These are phyloP conservation scores for Conticribra guillardii DNA, from an alignment of 108 stramenopile genomes.

Conservation along the genomic window DNA sequence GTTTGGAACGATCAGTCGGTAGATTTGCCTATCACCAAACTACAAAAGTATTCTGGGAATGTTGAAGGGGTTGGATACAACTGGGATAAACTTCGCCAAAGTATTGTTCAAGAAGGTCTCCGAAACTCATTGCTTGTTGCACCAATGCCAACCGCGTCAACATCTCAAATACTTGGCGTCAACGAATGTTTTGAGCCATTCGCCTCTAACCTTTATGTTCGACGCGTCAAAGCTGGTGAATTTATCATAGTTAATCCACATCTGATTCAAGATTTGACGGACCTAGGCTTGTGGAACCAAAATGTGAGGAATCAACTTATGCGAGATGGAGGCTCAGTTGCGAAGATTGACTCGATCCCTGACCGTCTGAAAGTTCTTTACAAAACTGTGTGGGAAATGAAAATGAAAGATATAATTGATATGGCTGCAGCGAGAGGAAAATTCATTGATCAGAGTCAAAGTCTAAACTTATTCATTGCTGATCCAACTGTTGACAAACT, in stretches of 20 bases:
- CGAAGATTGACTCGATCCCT: constrained; percentile 82
- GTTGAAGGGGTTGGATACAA: constrained; percentile 71
- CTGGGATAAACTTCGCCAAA: constrained; percentile 81
- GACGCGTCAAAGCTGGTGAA: constrained; percentile 97
- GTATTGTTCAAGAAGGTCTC: constrained; percentile 82
- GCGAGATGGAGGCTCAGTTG: constrained; percentile 91
- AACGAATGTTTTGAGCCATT: constrained; percentile 99
- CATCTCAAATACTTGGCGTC: constrained; percentile 96
- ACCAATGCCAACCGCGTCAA: constrained; percentile 99
- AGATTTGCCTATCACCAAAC: neutral
- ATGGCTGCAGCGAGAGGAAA: constrained; percentile 97
- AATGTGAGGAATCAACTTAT: constrained; percentile 92
- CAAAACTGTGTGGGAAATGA: constrained; percentile 99
- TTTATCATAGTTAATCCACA: constrained; percentile 97
- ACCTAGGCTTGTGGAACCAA: constrained; percentile 94
- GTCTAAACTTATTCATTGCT: constrained; percentile 95
- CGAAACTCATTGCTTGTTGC: constrained; percentile 94
- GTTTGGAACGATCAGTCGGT: neutral
- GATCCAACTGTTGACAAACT: constrained; percentile 92
- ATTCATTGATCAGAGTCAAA: constrained; percentile 97
- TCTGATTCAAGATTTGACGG: constrained; percentile 93
- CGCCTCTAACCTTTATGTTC: constrained; percentile 95
- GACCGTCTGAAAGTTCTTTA: constrained; percentile 90
- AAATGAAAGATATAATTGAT: constrained; percentile 93
- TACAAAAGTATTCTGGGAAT: constrained; percentile 40